Evolutionary conservation across 108 stramenopile species (phyloP).

Genomic region (Hondaea fermentalgiana): DNA sequence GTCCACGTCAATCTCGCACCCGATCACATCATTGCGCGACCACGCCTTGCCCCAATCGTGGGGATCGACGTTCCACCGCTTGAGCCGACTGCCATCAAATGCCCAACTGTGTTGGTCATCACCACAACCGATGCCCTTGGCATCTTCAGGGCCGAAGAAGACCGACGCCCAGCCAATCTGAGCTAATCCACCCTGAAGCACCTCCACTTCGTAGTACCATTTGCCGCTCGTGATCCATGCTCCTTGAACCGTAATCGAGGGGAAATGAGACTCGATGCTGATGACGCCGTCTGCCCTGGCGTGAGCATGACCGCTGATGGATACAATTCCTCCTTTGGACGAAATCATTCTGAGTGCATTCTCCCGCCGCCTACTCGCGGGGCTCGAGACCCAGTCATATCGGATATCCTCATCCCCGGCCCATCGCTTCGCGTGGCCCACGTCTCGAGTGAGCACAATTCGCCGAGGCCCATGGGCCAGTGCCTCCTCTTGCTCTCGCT

Average conservation of each 20-base stretch:
- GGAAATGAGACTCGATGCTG: neutral
- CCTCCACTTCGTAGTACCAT: conserved; percentile 16
- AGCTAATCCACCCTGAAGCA: neutral
- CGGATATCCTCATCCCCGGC: neutral
- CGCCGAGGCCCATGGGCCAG: neutral
- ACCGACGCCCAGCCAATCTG: conserved; percentile 5
- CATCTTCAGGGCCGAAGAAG: neutral
- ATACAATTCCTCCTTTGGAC: neutral
- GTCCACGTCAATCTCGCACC: neutral
- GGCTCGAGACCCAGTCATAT: neutral
- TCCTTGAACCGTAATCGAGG: neutral
- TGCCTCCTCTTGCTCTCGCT: neutral
- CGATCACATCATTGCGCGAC: neutral
- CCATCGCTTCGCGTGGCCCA: neutral
- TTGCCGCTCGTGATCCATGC: neutral
- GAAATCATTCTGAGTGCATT: neutral
- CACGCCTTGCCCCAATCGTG: neutral
- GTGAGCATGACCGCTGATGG: neutral
- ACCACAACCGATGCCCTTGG: neutral
- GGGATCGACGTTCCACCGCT: neutral
- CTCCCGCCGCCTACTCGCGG: neutral
- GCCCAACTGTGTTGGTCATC: conserved; percentile 12
- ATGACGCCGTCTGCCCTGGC: neutral
- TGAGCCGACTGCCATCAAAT: neutral
- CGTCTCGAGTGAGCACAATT: neutral